Conservation (phyloP, 148 eudicot species). For the Mesembryanthemum crystallinum region DNA sequence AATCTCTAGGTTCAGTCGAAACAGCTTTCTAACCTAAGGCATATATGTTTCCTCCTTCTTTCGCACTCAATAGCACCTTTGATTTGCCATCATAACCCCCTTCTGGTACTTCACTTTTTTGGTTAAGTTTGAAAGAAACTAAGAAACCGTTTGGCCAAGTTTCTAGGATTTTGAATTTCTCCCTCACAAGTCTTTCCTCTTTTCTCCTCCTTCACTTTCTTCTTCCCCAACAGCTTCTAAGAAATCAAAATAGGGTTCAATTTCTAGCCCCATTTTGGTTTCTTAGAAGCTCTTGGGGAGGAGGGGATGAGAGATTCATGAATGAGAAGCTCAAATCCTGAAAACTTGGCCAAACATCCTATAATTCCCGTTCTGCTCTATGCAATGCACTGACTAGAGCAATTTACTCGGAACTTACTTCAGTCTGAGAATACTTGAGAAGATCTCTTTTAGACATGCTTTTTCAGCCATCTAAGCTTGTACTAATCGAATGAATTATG, state of each 20-base stretch:
- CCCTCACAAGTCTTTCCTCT: too few relatives aligned
- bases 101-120: not conserved
- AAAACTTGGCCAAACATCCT: too few relatives aligned
- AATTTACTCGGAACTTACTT: not conserved
- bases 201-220: too few relatives aligned
- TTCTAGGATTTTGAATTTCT: too few relatives aligned
- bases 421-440: not conserved
- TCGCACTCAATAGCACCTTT: not conserved
- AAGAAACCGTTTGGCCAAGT: too few relatives aligned
- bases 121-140: not conserved
- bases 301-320: too few relatives aligned
- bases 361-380: not conserved
- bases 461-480: not conserved
- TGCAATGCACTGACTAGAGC: not conserved
- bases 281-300: too few relatives aligned
- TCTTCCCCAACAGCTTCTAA: too few relatives aligned
- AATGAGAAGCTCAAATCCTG: too few relatives aligned
- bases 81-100: not conserved
- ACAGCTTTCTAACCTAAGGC: not conserved
- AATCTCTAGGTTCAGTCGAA: not conserved
- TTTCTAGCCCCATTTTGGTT: too few relatives aligned
- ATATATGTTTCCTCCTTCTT: not conserved
- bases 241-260: too few relatives aligned
- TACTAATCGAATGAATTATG: not conserved
- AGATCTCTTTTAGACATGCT: not conserved